Percentiles rank a stretch among this genome's conserved stretches.
Conservation (phyloP, 2,329 filamentous ascomycete species). For the Monilinia fructigena region DNA sequence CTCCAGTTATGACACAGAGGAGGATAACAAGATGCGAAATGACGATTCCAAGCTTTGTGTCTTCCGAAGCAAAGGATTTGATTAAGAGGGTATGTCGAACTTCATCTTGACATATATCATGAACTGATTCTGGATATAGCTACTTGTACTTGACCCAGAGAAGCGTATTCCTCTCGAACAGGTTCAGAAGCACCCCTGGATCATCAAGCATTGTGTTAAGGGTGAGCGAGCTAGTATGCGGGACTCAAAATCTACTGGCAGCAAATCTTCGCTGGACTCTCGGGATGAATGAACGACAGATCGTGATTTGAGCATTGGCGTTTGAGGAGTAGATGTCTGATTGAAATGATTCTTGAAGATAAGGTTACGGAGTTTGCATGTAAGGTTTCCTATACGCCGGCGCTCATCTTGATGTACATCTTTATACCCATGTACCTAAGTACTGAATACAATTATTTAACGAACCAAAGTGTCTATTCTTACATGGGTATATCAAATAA, state of each 20-base stretch:
- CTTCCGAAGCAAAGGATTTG: constrained; percentile 82
- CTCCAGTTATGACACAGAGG: constrained; percentile 87
- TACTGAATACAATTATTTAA: constrained; percentile 20
- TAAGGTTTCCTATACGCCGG: constrained; percentile 35
- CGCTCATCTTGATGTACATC: constrained; percentile 35
- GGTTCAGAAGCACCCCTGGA: constrained; percentile 90
- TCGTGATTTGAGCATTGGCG: constrained; percentile 34
- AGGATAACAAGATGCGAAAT: constrained; percentile 88
- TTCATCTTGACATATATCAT: neutral
- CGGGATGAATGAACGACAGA: constrained; percentile 37
- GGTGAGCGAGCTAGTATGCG: constrained; percentile 43
- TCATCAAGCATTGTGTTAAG: constrained; percentile 80
- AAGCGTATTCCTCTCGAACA: constrained; percentile 89
- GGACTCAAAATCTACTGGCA: constrained; percentile 40
- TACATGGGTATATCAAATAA: constrained; percentile 15
- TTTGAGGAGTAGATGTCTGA: constrained; percentile 28
- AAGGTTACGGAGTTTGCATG: constrained; percentile 38
- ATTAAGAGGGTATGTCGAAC: constrained; percentile 73
- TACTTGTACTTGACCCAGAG: constrained; percentile 89
- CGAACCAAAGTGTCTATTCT: constrained; percentile 12
- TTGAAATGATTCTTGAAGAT: constrained; percentile 21
- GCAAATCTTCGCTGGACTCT: constrained; percentile 33
- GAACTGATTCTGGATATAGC: constrained; percentile 46
- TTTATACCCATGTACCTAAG: constrained; percentile 17
- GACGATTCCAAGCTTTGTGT: constrained; percentile 87